phyloP scores from a whole-genome alignment of 2,329 filamentous ascomycete species.

The Colletotrichum australisinense region DNA sequence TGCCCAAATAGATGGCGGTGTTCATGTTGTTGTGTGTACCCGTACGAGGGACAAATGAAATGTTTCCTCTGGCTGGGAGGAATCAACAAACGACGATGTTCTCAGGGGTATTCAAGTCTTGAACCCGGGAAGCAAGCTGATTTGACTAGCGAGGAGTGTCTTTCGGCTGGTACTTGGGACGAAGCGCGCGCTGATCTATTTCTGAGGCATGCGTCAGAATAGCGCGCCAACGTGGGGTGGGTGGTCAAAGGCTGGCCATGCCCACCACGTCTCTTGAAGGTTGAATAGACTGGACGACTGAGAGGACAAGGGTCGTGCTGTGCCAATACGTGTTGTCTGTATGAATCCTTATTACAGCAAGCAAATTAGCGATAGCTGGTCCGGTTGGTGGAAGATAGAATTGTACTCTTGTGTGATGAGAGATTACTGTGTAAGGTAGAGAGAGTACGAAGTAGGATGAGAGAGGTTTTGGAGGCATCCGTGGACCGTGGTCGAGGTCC shows the following conservation, averaged over 20 bases:
- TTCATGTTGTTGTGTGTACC: neutral
- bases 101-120: slow-evolving; percentile 4
- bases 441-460: too few relatives aligned
- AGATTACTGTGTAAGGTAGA: too few relatives aligned
- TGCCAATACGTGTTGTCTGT: too few relatives aligned
- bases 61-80: neutral
- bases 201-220: slow-evolving; percentile 18
- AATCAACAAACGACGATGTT: neutral
- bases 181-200: slow-evolving; percentile 36
- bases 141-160: slow-evolving; percentile 6
- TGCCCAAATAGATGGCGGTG: neutral
- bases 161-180: slow-evolving; percentile 8
- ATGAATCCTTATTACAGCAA: too few relatives aligned
- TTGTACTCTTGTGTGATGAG: too few relatives aligned
- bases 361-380: too few relatives aligned
- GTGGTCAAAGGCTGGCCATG: neutral
- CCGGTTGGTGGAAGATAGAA: too few relatives aligned
- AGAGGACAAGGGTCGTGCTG: neutral
- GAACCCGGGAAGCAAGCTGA: slow-evolving; percentile 12
- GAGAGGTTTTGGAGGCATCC: neutral
- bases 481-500: neutral
- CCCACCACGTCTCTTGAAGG: neutral
- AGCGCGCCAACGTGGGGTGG: neutral
- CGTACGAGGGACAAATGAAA: neutral
- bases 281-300: neutral